Evolutionary conservation across 2,329 filamentous ascomycete genomes (phyloP), one percentile per base, ranked within the genome.

Genomic region (Trichophyton equinum): DNA sequence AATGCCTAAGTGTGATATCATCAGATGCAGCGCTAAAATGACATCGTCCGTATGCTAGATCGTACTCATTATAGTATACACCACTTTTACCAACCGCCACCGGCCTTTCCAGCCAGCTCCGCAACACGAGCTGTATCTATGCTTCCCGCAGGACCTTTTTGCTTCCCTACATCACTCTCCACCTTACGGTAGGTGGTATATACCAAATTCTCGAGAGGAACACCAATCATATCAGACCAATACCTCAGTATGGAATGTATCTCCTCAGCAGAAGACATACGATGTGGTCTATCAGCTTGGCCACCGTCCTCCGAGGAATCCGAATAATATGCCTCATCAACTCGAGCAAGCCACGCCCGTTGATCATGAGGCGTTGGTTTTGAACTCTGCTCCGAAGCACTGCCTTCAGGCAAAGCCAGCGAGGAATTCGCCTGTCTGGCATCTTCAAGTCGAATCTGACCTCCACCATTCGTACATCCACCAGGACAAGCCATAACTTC

Each of bases 401-500:
- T 25, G 15, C 18, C 20, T 3, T 18, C 33, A n/a, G 57, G 51
- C 11, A 59, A 13, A 3, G 60, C 38, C 4, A 38, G 11, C 6
- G 33, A 11, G 11, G 60, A 33, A 22, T 64, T 57, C 25, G 63
- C 57, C 56, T 73, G 70, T 47, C 69, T 67, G 18, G 88, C 83
- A 71, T 97, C 94, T 59, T 90, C 88, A 27, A 89, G 83, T 70
- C 96, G 96, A 71, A 99, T 86, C 77, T 99, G 94, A 0, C 94
- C 94, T 42, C 94, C 94, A 1, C 94, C 94, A 68, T 99, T 99
- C 60, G 94, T 99, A 76, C 94, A 99, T 2, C 94, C 94, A n/a
- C 94, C 94, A 0, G 94, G 94, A 73, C 94, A 99, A 13, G 94
- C 94, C 94, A 99, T 99, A 62, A 99, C 94, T 75, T 99, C 94